Evolutionary conservation across 177 flowering plant genomes (phyloP).

Genomic region (Tripterygium wilfordii): DNA sequence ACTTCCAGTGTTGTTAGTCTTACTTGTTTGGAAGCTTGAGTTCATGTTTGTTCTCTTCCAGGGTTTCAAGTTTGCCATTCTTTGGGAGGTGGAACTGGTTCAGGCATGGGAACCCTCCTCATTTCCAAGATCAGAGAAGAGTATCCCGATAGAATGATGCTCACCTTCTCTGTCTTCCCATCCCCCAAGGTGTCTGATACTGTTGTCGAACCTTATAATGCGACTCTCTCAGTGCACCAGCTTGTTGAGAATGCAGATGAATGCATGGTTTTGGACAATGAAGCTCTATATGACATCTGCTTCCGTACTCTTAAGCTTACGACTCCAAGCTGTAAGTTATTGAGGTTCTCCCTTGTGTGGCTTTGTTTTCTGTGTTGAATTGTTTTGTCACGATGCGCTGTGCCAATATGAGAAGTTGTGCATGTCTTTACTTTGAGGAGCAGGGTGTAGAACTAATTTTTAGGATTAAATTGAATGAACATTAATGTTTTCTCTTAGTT

Average conservation of each 20-base stretch:
- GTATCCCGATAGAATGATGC: constrained; percentile 64
- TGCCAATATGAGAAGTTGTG: too few species aligned
- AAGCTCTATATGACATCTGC: constrained; percentile 63
- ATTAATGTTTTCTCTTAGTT: too few species aligned
- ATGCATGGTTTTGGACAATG: constrained; percentile 62
- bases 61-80: constrained; percentile 61
- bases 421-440: too few species aligned
- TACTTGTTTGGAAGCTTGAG: too few species aligned
- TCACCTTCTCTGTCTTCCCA: constrained; percentile 59
- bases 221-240: constrained; percentile 63
- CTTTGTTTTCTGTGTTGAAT: too few species aligned
- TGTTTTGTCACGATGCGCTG: too few species aligned
- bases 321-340: constrained; percentile 70
- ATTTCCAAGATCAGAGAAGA: too few species aligned
- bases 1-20: too few species aligned
- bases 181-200: constrained; percentile 69
- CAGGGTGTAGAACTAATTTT: too few species aligned
- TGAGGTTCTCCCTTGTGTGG: not conserved
- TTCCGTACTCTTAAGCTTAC: constrained; percentile 67
- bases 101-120: too few species aligned
- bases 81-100: constrained; percentile 54
- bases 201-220: constrained; percentile 65
- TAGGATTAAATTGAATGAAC: too few species aligned
- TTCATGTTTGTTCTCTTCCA: too few species aligned
- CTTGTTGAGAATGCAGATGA: constrained; percentile 65